Conservation (phyloP, 805 yeast genomes). For the Yarrowia porcina region DNA sequence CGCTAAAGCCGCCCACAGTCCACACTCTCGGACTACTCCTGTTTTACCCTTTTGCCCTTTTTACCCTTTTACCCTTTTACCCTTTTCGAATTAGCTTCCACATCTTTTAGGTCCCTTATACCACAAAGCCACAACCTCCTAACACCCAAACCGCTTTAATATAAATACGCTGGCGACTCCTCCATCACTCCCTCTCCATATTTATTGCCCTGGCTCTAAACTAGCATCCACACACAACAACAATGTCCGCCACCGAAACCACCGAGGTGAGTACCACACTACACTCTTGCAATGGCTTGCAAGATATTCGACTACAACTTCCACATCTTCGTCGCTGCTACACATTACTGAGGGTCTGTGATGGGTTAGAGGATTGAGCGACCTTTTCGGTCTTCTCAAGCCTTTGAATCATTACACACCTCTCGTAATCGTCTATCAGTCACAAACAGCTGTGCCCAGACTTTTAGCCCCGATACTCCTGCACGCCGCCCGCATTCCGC, state of each 20-base stretch:
- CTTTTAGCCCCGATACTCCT: background rate
- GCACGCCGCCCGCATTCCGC: background rate
- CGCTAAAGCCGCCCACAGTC: background rate
- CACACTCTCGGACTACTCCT: background rate
- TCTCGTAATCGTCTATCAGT: background rate
- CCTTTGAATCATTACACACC: too few relatives aligned
- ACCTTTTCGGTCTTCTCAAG: too few relatives aligned
- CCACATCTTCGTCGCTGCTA: too few relatives aligned
- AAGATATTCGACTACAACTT: too few relatives aligned
- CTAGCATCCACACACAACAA: conserved; percentile 8
- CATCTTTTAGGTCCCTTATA: conserved; percentile 14
- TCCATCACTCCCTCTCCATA: background rate
- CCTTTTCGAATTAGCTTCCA: conserved; percentile 3
- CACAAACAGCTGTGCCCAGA: background rate
- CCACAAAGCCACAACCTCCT: background rate
- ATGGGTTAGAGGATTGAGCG: too few relatives aligned
- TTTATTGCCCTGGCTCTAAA: conserved; percentile 20
- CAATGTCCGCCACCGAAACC: conserved; percentile 20
- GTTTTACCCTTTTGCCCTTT: background rate
- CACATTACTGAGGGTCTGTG: too few relatives aligned
- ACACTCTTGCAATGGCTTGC: too few relatives aligned
- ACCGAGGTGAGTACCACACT: conserved; percentile 19
- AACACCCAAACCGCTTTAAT: background rate
- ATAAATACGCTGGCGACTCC: background rate
- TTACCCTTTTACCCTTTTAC: background rate